Evolutionary conservation across 176 grass and related monocot species (phyloP).

Genomic region (Triticum turgidum): DNA sequence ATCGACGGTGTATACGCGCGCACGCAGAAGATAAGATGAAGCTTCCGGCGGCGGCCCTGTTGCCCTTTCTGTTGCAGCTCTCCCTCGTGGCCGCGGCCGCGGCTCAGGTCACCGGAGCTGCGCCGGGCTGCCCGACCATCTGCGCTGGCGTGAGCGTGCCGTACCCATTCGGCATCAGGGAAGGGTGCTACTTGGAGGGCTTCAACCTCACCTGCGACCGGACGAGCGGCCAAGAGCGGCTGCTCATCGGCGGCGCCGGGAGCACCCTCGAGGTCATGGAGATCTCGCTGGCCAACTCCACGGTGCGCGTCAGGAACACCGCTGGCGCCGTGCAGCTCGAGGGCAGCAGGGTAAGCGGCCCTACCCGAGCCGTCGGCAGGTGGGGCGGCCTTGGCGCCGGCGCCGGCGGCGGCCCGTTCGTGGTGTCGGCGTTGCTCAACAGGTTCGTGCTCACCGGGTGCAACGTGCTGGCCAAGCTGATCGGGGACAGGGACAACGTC

Average conservation of each 20-base stretch:
- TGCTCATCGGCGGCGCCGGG: conserved; percentile 12
- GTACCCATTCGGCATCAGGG: conserved; percentile 11
- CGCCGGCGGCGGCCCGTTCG: background rate
- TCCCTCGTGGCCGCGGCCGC: background rate
- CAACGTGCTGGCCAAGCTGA: conserved; percentile 20
- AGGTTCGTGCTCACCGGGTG: conserved; percentile 1
- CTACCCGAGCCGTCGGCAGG: background rate
- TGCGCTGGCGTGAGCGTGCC: conserved; percentile 22
- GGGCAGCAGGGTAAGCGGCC: no score
- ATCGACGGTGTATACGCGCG: background rate
- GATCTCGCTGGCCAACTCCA: conserved; percentile 2
- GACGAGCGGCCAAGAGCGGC: background rate
- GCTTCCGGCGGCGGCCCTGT: background rate
- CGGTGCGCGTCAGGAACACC: background rate
- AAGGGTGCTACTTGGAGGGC: background rate
- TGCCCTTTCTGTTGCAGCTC: background rate
- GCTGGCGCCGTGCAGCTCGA: background rate
- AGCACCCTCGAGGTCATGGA: background rate
- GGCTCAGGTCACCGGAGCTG: background rate
- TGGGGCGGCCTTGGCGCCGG: background rate
- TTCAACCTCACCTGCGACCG: conserved; percentile 32
- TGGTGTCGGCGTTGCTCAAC: conserved; percentile 9
- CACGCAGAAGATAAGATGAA: background rate
- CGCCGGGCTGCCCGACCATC: background rate
- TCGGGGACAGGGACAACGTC: background rate